Conservation (phyloP, 306 rosid genomes). For the Pyrus betulifolia region DNA sequence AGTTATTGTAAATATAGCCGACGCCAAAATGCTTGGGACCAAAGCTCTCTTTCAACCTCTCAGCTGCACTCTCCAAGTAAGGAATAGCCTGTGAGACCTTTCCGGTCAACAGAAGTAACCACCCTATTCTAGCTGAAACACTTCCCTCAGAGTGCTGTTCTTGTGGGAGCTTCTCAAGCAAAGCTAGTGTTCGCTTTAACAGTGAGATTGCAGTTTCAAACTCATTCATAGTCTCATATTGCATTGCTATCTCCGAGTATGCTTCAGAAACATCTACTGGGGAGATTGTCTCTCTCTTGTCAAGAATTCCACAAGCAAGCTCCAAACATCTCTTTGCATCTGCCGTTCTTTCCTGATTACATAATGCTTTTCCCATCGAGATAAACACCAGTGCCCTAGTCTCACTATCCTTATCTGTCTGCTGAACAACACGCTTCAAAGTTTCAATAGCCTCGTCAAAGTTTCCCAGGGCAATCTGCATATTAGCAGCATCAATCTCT, state of each 20-base stretch:
- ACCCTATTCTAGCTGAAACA: constrained; percentile 84
- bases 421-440: constrained; percentile 54
- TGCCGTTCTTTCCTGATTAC: constrained; percentile 58
- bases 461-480: constrained; percentile 78
- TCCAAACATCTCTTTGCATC: constrained; percentile 72
- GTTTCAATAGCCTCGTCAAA: constrained; percentile 70
- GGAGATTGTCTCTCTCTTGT: constrained; percentile 49
- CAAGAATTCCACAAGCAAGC: constrained; percentile 73
- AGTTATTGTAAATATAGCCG: constrained; percentile 85
- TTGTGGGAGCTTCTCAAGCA: constrained; percentile 85
- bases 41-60: constrained; percentile 79
- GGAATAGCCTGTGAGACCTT: constrained; percentile 86
- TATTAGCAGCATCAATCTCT: constrained; percentile 82
- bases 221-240: constrained; percentile 82
- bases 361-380: constrained; percentile 82
- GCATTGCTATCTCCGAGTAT: constrained; percentile 80
- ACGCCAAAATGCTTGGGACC: constrained; percentile 96
- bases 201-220: constrained; percentile 80
- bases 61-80: constrained; percentile 83
- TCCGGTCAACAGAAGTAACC: constrained; percentile 79
- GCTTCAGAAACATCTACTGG: constrained; percentile 83
- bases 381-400: constrained; percentile 67
- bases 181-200: constrained; percentile 56
- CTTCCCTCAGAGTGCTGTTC: constrained; percentile 91
- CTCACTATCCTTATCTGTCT: constrained; percentile 65